Evolutionary conservation across 345 rosid genomes (phyloP).

Genomic region (Eucalyptus marginata): DNA sequence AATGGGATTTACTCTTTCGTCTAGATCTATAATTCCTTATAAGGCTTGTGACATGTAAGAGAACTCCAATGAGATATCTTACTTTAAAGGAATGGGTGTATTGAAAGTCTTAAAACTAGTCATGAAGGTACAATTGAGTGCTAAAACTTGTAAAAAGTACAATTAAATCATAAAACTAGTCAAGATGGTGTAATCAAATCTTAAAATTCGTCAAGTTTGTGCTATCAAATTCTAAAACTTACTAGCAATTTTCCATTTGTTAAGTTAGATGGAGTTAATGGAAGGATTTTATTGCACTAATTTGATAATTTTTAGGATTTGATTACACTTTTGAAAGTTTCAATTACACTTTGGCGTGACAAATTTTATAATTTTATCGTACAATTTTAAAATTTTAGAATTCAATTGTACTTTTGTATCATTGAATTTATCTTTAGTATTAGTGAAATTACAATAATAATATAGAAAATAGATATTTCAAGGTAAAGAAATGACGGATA

Average conservation of each 20-base stretch:
- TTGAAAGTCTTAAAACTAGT: no score
- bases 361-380: no score
- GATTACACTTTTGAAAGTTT: no score
- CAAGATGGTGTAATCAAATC: no score
- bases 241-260: background rate
- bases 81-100: background rate
- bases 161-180: background rate
- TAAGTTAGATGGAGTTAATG: background rate
- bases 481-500: background rate
- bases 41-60: background rate
- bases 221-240: background rate
- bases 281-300: background rate
- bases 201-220: no score
- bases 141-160: no score
- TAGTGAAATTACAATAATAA: background rate
- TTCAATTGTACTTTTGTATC: no score
- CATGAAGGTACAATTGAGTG: no score
- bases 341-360: fast-evolving
- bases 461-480: background rate
- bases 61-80: background rate
- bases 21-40: background rate
- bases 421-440: background rate
- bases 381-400: no score
- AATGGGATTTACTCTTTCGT: background rate
- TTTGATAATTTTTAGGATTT: no score